phyloP scores from a whole-genome alignment of 1,139 yeast species.

The Kazachstania sp. region DNA sequence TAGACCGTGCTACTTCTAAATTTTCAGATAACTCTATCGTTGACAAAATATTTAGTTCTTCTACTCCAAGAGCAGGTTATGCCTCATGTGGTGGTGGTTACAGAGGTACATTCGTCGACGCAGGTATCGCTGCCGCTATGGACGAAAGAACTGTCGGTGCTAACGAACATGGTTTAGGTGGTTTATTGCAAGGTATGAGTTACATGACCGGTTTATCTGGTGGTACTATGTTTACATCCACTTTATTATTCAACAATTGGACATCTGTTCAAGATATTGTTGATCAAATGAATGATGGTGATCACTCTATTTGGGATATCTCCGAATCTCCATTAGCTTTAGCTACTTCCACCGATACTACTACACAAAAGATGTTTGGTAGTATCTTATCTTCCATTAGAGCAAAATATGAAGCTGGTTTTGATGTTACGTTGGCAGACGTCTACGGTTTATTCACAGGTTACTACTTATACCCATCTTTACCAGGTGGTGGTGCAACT shows the following conservation, averaged over 20 bases:
- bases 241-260: constrained; percentile 73
- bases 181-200: constrained; percentile 63
- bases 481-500: constrained; percentile 49
- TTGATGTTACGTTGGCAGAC: constrained; percentile 71
- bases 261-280: constrained; percentile 57
- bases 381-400: constrained; percentile 32
- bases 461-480: constrained; percentile 56
- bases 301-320: constrained; percentile 57
- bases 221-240: constrained; percentile 42
- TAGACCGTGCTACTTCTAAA: constrained; percentile 39
- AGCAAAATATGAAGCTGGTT: constrained; percentile 67
- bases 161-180: constrained; percentile 63
- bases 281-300: constrained; percentile 32
- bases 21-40: constrained; percentile 36
- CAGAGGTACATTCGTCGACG: constrained; percentile 82
- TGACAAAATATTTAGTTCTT: constrained; percentile 21
- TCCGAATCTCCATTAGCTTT: constrained; percentile 48
- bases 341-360: constrained; percentile 59
- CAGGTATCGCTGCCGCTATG: constrained; percentile 76
- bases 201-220: constrained; percentile 52
- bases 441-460: constrained; percentile 86
- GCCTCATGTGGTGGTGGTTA: constrained; percentile 92
- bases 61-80: constrained; percentile 43
- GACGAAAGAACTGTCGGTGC: constrained; percentile 63
- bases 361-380: constrained; percentile 46